Percentiles rank a stretch among this genome's conserved stretches.
Conservation (phyloP, 192 early-diverging fungal genomes). For the Gonapodya prolifera region DNA sequence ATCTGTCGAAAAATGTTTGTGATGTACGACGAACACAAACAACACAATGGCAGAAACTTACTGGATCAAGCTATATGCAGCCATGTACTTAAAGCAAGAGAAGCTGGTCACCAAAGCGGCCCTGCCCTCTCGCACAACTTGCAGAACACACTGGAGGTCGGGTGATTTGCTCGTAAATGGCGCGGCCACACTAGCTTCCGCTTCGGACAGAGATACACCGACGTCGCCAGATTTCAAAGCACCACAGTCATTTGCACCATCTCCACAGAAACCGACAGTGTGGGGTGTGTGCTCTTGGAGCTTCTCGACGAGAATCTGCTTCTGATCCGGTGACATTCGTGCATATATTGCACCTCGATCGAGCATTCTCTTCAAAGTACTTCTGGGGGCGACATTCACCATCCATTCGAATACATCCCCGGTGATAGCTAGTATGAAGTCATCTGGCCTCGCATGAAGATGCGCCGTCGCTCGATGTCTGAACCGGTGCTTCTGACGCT, state of each 20-base stretch:
- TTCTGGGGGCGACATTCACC: constrained; percentile 55
- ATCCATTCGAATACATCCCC: constrained; percentile 96
- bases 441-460: no score
- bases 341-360: constrained; percentile 87
- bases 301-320: constrained; percentile 81
- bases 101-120: constrained; percentile 95
- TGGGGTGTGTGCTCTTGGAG: constrained; percentile 84
- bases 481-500: no score
- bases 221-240: constrained; percentile 93
- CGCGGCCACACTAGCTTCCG: constrained; percentile 95
- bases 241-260: constrained; percentile 98
- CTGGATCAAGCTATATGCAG: constrained; percentile 92
- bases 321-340: constrained; percentile 98
- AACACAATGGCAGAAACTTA: no score
- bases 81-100: constrained; percentile 99
- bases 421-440: constrained; percentile 81
- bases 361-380: constrained; percentile 62
- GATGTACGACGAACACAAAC: no score
- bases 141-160: constrained; percentile 85
- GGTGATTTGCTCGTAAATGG: constrained; percentile 86
- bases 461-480: no score
- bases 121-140: constrained; percentile 79
- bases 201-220: constrained; percentile 90
- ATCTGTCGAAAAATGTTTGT: no score
- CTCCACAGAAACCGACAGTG: constrained; percentile 96